These are phyloP conservation scores for Claviceps digitariae DNA, from an alignment of 2,329 filamentous ascomycete genomes.

Conservation along the genomic window DNA sequence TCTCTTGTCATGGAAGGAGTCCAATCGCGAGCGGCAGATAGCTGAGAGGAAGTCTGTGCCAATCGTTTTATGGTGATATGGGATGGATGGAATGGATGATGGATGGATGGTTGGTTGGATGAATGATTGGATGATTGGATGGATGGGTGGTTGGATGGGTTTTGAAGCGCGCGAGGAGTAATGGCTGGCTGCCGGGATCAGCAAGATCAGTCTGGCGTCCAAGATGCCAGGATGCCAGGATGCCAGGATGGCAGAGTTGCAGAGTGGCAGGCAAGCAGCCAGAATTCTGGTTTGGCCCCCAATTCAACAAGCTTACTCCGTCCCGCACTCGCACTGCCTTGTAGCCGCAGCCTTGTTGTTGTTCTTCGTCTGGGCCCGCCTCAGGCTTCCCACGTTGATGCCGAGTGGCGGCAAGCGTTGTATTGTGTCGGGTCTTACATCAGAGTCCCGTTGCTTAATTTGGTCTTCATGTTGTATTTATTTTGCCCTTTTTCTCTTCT, in stretches of 20 bases:
- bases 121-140: not conserved
- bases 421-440: not conserved
- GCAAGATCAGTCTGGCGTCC: not conserved
- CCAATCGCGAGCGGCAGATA: not conserved
- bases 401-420: not conserved
- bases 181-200: not conserved
- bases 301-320: not conserved
- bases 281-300: not conserved
- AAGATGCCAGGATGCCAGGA: no score
- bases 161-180: not conserved
- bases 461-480: not conserved
- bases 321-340: not conserved
- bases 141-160: not conserved
- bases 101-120: not conserved
- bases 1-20: not conserved
- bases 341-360: constrained; percentile 1
- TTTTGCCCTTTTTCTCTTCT: not conserved
- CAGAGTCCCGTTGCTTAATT: not conserved
- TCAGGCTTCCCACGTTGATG: not conserved
- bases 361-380: not conserved
- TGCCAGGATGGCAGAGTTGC: not conserved
- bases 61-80: not conserved
- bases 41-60: not conserved
- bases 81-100: no score
- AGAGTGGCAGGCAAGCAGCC: not conserved